Conservation (phyloP, 495 filamentous ascomycete species). For the Emericellopsis terricola region DNA sequence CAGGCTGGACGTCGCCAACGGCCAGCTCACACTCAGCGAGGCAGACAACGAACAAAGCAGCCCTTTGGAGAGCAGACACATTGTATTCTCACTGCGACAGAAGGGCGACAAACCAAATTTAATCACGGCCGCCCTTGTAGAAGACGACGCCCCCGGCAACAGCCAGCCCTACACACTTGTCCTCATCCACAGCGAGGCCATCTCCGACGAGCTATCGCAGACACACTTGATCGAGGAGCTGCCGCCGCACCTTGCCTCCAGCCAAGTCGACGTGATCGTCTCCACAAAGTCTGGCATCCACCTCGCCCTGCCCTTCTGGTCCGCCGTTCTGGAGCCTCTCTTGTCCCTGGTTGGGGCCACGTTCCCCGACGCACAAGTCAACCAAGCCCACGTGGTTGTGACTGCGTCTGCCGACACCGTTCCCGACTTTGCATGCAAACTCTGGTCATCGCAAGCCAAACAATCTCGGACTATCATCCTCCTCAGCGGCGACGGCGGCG, state of each 20-base stretch:
- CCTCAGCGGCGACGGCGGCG: conserved; percentile 71
- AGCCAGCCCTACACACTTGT: conserved; percentile 12
- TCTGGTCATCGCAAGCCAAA: conserved; percentile 15
- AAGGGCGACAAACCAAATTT: too few relatives aligned
- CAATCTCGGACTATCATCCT: conserved; percentile 40
- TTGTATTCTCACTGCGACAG: too few relatives aligned
- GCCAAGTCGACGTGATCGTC: conserved; percentile 42
- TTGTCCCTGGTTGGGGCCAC: conserved; percentile 19
- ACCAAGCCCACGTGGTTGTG: conserved; percentile 27
- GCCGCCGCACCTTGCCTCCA: conserved; percentile 16
- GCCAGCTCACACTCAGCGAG: too few relatives aligned
- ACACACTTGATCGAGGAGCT: conserved; percentile 11
- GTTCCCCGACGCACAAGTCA: conserved; percentile 4
- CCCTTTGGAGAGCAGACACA: too few relatives aligned
- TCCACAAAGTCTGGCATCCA: conserved; percentile 58
- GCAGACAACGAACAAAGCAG: too few relatives aligned
- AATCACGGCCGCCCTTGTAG: too few relatives aligned
- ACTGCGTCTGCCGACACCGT: conserved; percentile 44
- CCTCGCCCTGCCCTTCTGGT: conserved; percentile 36
- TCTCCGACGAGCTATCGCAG: conserved; percentile 15
- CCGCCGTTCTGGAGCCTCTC: conserved; percentile 37
- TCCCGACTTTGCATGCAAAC: conserved; percentile 33
- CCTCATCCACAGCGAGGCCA: conserved; percentile 3
- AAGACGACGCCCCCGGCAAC: too few relatives aligned
- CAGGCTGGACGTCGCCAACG: too few relatives aligned